Percentiles rank a stretch among this genome's conserved stretches.
Conservation (phyloP, 805 yeast genomes). For the Kodamaea fukazawae region DNA sequence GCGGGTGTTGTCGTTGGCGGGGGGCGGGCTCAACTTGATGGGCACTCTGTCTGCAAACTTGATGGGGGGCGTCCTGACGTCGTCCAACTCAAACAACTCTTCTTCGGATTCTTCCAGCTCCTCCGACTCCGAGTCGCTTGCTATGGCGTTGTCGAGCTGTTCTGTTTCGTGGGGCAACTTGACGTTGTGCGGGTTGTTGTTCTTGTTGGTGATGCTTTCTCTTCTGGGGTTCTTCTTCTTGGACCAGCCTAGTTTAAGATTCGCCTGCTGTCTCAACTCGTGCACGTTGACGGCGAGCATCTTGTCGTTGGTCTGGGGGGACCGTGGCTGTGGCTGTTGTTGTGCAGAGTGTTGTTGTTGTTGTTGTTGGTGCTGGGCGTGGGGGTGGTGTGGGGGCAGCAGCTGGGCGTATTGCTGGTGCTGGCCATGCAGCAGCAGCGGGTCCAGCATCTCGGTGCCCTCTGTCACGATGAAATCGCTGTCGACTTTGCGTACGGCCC, state of each 20-base stretch:
- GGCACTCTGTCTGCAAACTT: conserved; percentile 45
- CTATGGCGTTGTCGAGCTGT: conserved; percentile 18
- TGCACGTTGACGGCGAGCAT: conserved; percentile 22
- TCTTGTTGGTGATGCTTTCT: conserved; percentile 50
- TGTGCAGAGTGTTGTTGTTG: neutral
- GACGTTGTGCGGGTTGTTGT: conserved; percentile 44
- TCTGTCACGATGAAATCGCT: conserved; percentile 47
- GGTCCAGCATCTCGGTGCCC: conserved; percentile 28
- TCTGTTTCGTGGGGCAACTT: conserved; percentile 43
- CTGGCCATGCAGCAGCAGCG: neutral
- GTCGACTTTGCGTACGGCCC: conserved; percentile 71
- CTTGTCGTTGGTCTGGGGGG: conserved; percentile 2
- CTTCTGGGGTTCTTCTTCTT: conserved; percentile 40
- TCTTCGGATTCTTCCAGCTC: conserved; percentile 22
- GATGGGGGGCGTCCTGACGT: conserved; percentile 34
- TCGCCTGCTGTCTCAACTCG: conserved; percentile 34
- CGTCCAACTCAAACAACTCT: conserved; percentile 27
- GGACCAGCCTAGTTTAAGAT: conserved; percentile 38
- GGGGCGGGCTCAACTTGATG: conserved; percentile 38
- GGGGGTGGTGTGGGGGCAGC: neutral
- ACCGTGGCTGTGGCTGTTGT: conserved; percentile 1
- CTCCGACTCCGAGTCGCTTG: conserved; percentile 34
- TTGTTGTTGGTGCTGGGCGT: neutral
- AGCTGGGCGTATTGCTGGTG: neutral
- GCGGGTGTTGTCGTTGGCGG: conserved; percentile 17